Conservation (phyloP, 139 green algal genomes). For the Chlorella vulgaris region DNA sequence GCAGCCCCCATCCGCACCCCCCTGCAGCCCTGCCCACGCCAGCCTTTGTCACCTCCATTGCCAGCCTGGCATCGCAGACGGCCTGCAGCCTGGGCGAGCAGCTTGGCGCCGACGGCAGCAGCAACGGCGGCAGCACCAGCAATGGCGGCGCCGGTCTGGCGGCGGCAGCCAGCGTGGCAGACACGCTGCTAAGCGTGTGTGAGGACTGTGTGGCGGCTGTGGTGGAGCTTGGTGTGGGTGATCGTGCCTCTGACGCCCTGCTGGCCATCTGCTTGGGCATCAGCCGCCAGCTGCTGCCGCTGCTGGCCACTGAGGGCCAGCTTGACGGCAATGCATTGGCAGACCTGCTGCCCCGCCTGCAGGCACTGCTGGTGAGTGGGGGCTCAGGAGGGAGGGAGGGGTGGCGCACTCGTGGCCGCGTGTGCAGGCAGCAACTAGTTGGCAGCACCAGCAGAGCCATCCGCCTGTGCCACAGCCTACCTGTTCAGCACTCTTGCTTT, state of each 20-base stretch:
- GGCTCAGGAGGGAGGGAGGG: not conserved
- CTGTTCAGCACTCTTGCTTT: no score
- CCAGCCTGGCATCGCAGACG: slow-evolving; percentile 8
- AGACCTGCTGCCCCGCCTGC: slow-evolving; percentile 28
- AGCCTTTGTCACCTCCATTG: not conserved
- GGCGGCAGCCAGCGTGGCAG: not conserved
- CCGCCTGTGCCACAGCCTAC: no score
- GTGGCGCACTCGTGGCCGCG: no score
- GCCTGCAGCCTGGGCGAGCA: slow-evolving; percentile 8
- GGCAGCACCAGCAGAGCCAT: not conserved
- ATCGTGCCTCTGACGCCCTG: slow-evolving; percentile 13
- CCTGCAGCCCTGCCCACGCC: slow-evolving; percentile 6
- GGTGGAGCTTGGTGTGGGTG: slow-evolving; percentile 23
- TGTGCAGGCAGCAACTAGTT: no score
- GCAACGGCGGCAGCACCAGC: not conserved
- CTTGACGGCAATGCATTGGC: not conserved
- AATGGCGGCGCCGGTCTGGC: not conserved
- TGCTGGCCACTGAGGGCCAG: not conserved
- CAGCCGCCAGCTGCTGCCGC: not conserved
- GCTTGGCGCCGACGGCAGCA: not conserved
- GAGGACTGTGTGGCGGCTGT: slow-evolving; percentile 21
- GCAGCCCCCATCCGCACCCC: not conserved
- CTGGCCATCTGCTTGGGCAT: slow-evolving; percentile 8
- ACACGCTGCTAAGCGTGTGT: slow-evolving; percentile 10
- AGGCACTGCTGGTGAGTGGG: slow-evolving; percentile 18